Percentiles rank a stretch among this genome's conserved stretches.
Evolutionary conservation across 1,284 basidiomycete species (phyloP).

Genomic region (Rhodofomes roseus): DNA sequence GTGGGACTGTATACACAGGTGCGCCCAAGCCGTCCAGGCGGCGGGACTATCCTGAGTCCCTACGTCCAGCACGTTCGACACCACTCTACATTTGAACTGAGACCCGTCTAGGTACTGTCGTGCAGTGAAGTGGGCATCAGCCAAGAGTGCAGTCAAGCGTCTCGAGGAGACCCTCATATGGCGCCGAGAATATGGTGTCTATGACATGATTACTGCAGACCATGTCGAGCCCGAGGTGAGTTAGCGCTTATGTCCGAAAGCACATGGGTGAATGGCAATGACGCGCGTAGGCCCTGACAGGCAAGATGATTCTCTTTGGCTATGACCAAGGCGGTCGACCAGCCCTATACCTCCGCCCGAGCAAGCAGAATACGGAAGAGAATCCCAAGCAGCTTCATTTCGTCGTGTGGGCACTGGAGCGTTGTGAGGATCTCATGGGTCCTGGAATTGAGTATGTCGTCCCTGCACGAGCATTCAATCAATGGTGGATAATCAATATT

Average conservation of each 20-base stretch:
- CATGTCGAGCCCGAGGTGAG: constrained; percentile 69
- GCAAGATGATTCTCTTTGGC: constrained; percentile 73
- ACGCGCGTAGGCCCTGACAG: constrained; percentile 56
- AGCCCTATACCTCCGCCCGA: constrained; percentile 76
- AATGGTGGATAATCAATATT: too few species aligned
- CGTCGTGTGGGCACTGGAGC: constrained; percentile 72
- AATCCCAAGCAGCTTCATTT: constrained; percentile 72
- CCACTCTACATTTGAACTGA: background rate
- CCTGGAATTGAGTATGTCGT: constrained; percentile 71
- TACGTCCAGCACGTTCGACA: background rate
- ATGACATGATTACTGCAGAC: constrained; percentile 51
- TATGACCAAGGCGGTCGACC: constrained; percentile 71
- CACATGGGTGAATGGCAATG: background rate
- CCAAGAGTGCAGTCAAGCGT: constrained; percentile 50
- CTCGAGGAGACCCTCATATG: constrained; percentile 69
- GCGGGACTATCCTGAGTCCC: background rate
- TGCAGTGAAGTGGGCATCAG: constrained; percentile 65
- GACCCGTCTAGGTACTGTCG: constrained; percentile 51
- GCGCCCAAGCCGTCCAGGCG: constrained; percentile 9
- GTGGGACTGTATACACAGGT: constrained; percentile 68
- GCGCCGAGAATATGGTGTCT: constrained; percentile 71
- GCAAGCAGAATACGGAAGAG: constrained; percentile 81
- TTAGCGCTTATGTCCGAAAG: background rate
- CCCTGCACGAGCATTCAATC: background rate
- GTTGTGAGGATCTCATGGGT: constrained; percentile 68